phyloP scores from a whole-genome alignment of 257 asterid species.

The Solanum sparsipilum region DNA sequence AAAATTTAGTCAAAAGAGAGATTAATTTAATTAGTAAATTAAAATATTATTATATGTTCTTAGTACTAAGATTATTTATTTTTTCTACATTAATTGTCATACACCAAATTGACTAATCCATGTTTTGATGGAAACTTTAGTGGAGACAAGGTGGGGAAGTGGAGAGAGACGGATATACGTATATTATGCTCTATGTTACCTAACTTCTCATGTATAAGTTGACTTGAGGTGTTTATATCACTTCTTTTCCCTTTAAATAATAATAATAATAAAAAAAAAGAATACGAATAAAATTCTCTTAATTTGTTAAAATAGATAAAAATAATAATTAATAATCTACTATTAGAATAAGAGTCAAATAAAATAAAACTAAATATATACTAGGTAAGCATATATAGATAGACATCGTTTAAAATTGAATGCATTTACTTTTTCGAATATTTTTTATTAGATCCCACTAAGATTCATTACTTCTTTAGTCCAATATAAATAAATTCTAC shows the following conservation, averaged over 20 bases:
- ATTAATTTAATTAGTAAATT: no score
- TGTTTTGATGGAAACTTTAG: neutral
- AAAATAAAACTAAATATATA: neutral
- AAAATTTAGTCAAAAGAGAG: neutral
- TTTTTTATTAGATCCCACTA: neutral
- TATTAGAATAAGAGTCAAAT: neutral
- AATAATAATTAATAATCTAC: no score
- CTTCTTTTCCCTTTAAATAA: neutral
- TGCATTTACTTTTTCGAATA: neutral
- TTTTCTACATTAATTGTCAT: neutral
- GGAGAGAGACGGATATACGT: neutral
- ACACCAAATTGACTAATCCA: neutral
- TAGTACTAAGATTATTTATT: no score
- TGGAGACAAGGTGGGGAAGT: neutral
- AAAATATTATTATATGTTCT: no score
- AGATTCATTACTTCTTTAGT: neutral
- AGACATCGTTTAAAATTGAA: neutral
- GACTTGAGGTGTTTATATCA: neutral
- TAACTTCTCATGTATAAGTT: neutral
- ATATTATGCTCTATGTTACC: neutral
- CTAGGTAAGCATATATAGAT: neutral
- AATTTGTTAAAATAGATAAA: neutral
- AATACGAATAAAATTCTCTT: neutral
- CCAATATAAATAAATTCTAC: no score
- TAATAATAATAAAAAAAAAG: no score